Base-by-base conservation (phyloP, 2,329 filamentous ascomycete species). In the Calonectria hawksworthii region DNA sequence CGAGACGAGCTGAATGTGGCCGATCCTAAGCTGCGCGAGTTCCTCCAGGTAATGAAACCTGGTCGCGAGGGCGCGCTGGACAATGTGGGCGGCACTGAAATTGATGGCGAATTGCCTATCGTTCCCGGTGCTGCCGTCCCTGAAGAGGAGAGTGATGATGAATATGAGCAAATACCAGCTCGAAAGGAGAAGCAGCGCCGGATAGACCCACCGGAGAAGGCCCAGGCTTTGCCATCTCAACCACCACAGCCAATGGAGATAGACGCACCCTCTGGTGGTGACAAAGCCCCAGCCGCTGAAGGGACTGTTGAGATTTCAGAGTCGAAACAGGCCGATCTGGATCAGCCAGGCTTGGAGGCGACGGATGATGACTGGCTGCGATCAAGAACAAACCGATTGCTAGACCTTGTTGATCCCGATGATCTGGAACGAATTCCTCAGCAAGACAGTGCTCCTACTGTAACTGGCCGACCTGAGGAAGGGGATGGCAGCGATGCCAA, bases 311-410 rank as follows among this genome's bases (percentile, higher is more conserved):
- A 81, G 70, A 75, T 76, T 67, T 73, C 76, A 68, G 78, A 81
- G 67, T 76, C 78, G 70, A 74, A 73, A 72, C 73, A 76, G 73
- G 47, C 74, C 68, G 61, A 76, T 72, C 38, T 74, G 68, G 78
- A 82, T 67, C 76, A 81, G 54, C 77, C 80, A 75, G 73, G 80
- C 79, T 71, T 82, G 78, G 87, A 87, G 66, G 88, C 93, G 4
- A 93, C 94, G 28, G 96, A 98, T 85, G 92, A 93, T 75, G 96
- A 99, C 85, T 99, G 97, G 97, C 89, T 98, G 79, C 93, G 96
- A 73, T 96, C 94, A 76, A 92, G 94, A 79, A 99, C 96, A 18
- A 98, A 93, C 85, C 92, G 96, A 80, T 87, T 98, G 64, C 89
- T 98, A 66, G 97, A 96, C 83, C 88, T 99, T 34, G 89, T 96